Evolutionary conservation across 805 yeast species (phyloP).

Genomic region (Metschnikowia santaceciliae): DNA sequence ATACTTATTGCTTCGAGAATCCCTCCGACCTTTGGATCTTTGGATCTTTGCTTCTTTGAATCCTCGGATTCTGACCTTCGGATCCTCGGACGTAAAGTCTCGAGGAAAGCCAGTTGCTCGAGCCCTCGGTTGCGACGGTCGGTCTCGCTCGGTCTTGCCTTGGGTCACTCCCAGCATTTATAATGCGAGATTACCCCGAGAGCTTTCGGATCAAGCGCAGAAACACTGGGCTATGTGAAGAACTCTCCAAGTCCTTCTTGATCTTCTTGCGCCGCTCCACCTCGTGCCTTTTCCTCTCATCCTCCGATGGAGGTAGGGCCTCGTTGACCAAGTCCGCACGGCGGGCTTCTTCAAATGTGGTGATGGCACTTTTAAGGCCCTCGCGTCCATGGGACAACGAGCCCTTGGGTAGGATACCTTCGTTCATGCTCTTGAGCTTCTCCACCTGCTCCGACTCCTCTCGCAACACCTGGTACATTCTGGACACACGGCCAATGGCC

Average conservation of each 20-base stretch:
- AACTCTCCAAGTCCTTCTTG: conserved; percentile 30
- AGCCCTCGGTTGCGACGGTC: no score
- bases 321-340: conserved; percentile 79
- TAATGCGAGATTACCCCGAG: conserved; percentile 15
- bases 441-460: conserved; percentile 85
- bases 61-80: no score
- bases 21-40: no score
- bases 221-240: conserved; percentile 32
- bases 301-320: conserved; percentile 77
- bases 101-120: no score
- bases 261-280: conserved; percentile 45
- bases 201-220: conserved; percentile 37
- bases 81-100: no score
- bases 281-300: conserved; percentile 47
- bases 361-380: conserved; percentile 65
- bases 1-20: no score
- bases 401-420: conserved; percentile 84
- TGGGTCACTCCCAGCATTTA: no score
- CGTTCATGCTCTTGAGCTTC: conserved; percentile 65
- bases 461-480: conserved; percentile 85
- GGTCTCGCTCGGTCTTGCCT: no score
- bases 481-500: conserved; percentile 93
- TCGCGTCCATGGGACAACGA: conserved; percentile 79
- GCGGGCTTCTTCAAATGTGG: conserved; percentile 79
- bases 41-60: no score